Evolutionary conservation across 768 basidiomycete species (phyloP).

Genomic region (Chalciporus sphaerocephalus): DNA sequence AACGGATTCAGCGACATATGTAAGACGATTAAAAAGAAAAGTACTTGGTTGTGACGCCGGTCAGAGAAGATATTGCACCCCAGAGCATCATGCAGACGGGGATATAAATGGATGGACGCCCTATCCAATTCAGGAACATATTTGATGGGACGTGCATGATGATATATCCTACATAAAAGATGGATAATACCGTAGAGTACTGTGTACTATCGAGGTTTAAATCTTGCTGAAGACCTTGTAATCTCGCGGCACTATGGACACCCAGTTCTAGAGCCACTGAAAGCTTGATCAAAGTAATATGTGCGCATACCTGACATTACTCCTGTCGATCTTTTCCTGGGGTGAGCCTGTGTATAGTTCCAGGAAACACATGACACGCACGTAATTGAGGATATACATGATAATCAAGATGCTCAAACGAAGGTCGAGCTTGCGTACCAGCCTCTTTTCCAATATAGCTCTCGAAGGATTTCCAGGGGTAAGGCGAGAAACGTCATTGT

Average conservation of each 20-base stretch:
- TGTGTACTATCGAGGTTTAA: conserved; percentile 22
- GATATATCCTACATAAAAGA: conserved; percentile 27
- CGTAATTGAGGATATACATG: conserved; percentile 12
- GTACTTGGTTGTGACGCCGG: conserved; percentile 18
- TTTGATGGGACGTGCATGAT: conserved; percentile 28
- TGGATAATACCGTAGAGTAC: conserved; percentile 22
- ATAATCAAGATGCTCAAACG: conserved; percentile 4
- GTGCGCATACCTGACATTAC: background rate
- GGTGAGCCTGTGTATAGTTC: no score
- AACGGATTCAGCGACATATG: background rate
- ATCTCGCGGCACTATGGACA: conserved; percentile 11
- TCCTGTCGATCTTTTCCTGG: conserved; percentile 5
- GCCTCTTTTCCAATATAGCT: background rate
- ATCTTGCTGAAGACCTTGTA: conserved; percentile 24
- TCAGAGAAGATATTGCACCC: conserved; percentile 36
- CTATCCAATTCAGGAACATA: conserved; percentile 31
- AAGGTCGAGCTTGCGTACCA: conserved; percentile 8
- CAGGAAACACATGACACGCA: background rate
- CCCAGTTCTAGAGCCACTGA: background rate
- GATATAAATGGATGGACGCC: conserved; percentile 26
- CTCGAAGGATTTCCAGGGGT: no score
- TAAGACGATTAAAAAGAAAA: no score
- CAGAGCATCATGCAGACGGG: conserved; percentile 29
- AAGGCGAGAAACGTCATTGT: no score
- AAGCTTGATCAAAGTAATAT: background rate